phyloP scores from a whole-genome alignment of 768 basidiomycete genomes.

The Leccinum ochraceum region DNA sequence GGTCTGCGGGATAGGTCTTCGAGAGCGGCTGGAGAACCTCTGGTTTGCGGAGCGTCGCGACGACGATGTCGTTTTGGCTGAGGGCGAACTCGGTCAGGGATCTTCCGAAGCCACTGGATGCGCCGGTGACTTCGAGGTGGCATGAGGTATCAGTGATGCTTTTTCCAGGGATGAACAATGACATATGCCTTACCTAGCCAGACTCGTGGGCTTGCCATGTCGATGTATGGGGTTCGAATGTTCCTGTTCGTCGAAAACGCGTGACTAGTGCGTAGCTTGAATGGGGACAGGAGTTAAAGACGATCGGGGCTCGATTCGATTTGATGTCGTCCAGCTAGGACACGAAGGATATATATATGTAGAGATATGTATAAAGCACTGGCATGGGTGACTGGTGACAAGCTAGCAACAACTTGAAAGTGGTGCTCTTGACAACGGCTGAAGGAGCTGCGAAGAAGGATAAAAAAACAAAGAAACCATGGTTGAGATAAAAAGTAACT shows the following conservation, averaged over 20 bases:
- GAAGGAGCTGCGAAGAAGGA: too few relatives aligned
- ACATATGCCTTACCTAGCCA: constrained; percentile 6
- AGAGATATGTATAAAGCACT: background rate
- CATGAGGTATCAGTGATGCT: background rate
- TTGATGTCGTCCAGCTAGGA: background rate
- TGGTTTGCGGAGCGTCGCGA: constrained; percentile 46
- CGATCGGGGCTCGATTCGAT: background rate
- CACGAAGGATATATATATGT: background rate
- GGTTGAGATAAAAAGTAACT: background rate
- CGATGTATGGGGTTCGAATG: background rate
- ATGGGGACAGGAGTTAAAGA: background rate
- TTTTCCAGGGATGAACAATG: background rate
- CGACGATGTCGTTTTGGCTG: constrained; percentile 37
- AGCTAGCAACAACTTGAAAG: too few relatives aligned
- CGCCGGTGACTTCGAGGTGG: constrained; percentile 36
- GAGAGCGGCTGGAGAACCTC: constrained; percentile 16
- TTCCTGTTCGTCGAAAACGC: constrained; percentile 5
- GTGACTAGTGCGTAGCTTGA: background rate
- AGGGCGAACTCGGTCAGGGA: constrained; percentile 34
- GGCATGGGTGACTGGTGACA: background rate
- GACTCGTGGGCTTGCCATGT: constrained; percentile 11
- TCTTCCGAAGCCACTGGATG: constrained; percentile 42
- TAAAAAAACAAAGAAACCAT: background rate
- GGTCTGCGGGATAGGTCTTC: constrained; percentile 5
- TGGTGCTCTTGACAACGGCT: too few relatives aligned